Percentiles rank a stretch among this genome's conserved stretches.
Conservation (phyloP, 2,329 filamentous ascomycete genomes). For the Epichloe sibirici region DNA sequence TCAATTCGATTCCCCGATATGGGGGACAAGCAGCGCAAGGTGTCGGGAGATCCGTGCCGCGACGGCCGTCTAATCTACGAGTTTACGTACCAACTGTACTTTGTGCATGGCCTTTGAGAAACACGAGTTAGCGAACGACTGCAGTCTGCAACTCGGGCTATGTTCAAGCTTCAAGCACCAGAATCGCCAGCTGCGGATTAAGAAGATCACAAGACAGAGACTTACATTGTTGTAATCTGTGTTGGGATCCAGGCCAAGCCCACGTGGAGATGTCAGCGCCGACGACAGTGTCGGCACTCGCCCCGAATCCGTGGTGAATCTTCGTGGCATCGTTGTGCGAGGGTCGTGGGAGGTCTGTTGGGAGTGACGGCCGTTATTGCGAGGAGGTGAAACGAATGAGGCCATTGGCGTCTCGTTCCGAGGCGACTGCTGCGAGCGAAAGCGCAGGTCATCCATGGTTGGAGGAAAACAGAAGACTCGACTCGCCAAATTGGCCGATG, state of each 20-base stretch:
- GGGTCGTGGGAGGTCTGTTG: slow-evolving; percentile 47
- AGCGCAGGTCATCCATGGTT: slow-evolving; percentile 65
- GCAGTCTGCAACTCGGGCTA: background rate
- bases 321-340: slow-evolving; percentile 68
- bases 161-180: background rate
- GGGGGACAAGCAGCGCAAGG: background rate
- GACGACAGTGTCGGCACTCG: slow-evolving; percentile 62
- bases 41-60: background rate
- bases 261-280: slow-evolving; percentile 36
- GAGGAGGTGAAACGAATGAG: slow-evolving; percentile 60
- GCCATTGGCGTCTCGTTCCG: slow-evolving; percentile 65
- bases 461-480: slow-evolving; percentile 23
- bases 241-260: slow-evolving; percentile 25
- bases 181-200: background rate
- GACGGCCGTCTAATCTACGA: background rate
- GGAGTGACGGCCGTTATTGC: slow-evolving; percentile 53
- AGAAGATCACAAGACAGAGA: slow-evolving; percentile 5
- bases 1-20: background rate
- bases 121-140: background rate
- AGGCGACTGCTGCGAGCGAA: slow-evolving; percentile 64
- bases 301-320: slow-evolving; percentile 87
- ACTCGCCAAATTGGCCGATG: slow-evolving; percentile 26
- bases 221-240: slow-evolving; percentile 37
- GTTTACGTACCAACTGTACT: slow-evolving; percentile 59
- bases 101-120: slow-evolving; percentile 50